phyloP scores from a whole-genome alignment of 2,329 filamentous ascomycete genomes.

The Xylaria sp. region DNA sequence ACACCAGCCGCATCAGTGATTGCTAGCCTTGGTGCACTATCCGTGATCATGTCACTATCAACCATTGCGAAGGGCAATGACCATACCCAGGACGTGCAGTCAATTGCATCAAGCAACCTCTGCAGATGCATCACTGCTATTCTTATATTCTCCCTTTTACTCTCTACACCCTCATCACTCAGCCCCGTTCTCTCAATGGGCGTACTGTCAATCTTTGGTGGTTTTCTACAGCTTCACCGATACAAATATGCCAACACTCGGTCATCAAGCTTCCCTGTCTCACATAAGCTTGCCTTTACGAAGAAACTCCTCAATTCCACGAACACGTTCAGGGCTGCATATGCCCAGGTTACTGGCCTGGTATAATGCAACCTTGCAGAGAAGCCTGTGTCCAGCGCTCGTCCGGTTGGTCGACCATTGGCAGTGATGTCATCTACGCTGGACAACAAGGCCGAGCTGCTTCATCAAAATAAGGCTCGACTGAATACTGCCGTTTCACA shows the following conservation, averaged over 20 bases:
- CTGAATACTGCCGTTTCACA: neutral
- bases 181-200: neutral
- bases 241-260: neutral
- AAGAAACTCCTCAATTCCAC: neutral
- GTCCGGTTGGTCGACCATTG: neutral
- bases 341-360: neutral
- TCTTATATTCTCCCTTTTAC: slow-evolving; percentile 17
- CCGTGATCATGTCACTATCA: neutral
- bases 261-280: neutral
- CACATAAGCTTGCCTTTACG: neutral
- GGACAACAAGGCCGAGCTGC: neutral
- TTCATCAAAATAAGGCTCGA: neutral
- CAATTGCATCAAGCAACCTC: neutral
- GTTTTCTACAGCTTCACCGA: neutral
- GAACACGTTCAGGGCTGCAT: slow-evolving; percentile 1
- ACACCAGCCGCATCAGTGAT: neutral
- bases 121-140: neutral
- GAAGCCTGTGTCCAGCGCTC: neutral
- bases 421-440: neutral
- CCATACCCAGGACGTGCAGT: neutral
- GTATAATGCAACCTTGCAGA: slow-evolving; percentile 14
- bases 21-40: neutral
- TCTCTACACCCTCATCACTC: neutral
- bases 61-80: neutral
- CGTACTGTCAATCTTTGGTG: slow-evolving; percentile 4